phyloP scores from a whole-genome alignment of 345 rosid genomes.

The Lepidium aucheri region DNA sequence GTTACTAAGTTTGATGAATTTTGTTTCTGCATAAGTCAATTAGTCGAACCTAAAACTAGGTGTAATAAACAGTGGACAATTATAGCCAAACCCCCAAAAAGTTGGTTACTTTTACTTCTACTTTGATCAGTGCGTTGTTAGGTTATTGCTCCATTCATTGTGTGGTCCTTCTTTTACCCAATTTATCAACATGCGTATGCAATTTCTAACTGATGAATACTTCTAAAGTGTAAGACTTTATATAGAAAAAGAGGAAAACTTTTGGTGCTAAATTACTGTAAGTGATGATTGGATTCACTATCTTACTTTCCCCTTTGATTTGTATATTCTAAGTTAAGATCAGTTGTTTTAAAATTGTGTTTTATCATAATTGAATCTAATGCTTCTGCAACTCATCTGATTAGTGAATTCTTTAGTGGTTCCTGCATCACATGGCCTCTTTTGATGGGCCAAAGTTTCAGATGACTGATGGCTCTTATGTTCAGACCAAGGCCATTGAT shows the following conservation, averaged over 20 bases:
- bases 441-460: conserved; percentile 25
- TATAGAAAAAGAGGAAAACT: background rate
- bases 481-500: conserved; percentile 22
- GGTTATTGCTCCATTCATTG: background rate
- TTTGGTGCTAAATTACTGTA: background rate
- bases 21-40: background rate
- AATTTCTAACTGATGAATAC: background rate
- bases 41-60: background rate
- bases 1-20: background rate
- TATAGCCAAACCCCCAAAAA: background rate
- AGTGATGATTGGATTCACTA: background rate
- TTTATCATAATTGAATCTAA: background rate
- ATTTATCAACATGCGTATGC: background rate
- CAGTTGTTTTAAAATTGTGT: background rate
- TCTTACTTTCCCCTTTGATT: background rate
- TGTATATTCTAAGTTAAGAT: background rate
- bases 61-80: background rate
- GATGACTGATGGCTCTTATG: conserved; percentile 25
- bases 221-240: background rate
- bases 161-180: background rate
- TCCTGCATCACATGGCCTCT: conserved; percentile 5
- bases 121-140: background rate
- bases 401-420: background rate
- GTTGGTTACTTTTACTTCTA: background rate
- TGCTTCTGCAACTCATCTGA: background rate